Percentiles rank a stretch among this genome's conserved stretches.
Conservation (phyloP, 2,329 filamentous ascomycete species). For the Xylariaceae sp. region DNA sequence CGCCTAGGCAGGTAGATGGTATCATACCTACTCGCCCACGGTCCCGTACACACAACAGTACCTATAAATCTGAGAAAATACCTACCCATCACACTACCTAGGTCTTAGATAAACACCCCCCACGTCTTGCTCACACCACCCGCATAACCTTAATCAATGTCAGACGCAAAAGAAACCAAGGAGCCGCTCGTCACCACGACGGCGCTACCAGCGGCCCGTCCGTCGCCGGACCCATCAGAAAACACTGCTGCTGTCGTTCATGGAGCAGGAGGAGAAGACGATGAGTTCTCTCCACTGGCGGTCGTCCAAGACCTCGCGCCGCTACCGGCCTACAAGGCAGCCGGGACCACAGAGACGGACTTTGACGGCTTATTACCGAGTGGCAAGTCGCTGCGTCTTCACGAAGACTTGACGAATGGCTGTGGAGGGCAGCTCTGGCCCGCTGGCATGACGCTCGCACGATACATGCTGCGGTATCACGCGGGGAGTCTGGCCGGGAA, state of each 20-base stretch:
- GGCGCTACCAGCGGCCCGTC: background rate
- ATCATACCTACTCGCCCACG: no score
- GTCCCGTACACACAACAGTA: no score
- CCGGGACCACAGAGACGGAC: conserved; percentile 47
- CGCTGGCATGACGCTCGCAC: conserved; percentile 80
- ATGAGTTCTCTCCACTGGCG: conserved; percentile 44
- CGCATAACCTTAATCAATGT: background rate
- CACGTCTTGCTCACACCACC: background rate
- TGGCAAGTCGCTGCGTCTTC: conserved; percentile 62
- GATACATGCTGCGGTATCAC: conserved; percentile 76
- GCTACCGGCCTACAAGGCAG: conserved; percentile 53
- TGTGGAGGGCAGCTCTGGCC: conserved; percentile 95
- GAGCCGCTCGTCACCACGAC: conserved; percentile 6
- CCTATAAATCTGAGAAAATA: no score
- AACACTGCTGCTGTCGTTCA: background rate
- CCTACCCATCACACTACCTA: background rate
- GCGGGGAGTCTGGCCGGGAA: conserved; percentile 56
- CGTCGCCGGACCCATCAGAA: conserved; percentile 7
- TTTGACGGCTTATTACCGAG: conserved; percentile 66
- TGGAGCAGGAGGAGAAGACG: conserved; percentile 13
- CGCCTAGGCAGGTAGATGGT: no score
- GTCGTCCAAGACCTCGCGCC: conserved; percentile 54
- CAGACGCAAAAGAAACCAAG: conserved; percentile 6
- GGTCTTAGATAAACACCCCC: background rate
- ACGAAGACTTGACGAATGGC: conserved; percentile 79